Percentiles rank a stretch among this genome's conserved stretches.
Evolutionary conservation across 116 monocot genomes (phyloP).

Genomic region (Cymodocea nodosa): DNA sequence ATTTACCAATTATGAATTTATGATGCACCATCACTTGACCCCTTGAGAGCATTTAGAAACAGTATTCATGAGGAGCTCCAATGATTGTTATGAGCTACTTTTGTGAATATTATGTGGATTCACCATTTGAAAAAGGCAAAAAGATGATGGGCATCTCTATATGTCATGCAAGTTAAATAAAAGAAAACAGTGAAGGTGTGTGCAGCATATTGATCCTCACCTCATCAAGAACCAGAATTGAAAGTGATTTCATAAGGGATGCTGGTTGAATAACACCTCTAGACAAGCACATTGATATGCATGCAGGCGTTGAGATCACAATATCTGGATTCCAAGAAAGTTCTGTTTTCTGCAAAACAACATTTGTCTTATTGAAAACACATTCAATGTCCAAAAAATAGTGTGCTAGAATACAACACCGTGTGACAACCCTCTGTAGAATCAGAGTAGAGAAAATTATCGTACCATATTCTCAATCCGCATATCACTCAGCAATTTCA

Average conservation of each 20-base stretch:
- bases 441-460: background rate
- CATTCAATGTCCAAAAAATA: no score
- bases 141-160: no score
- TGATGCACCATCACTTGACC: no score
- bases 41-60: no score
- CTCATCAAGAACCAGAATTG: constrained; percentile 83
- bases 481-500: constrained; percentile 59
- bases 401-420: background rate
- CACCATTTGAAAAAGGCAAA: no score
- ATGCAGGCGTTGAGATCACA: constrained; percentile 74
- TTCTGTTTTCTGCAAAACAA: constrained; percentile 34
- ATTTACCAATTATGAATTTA: no score
- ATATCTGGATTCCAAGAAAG: constrained; percentile 68
- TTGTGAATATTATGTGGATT: no score
- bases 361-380: no score
- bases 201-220: constrained; percentile 10
- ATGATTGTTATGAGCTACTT: no score
- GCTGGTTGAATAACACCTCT: constrained; percentile 39
- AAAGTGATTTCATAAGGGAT: constrained; percentile 46
- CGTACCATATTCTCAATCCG: constrained; percentile 42
- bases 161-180: no score
- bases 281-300: constrained; percentile 70
- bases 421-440: background rate
- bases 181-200: no score
- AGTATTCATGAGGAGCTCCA: no score